Evolutionary conservation across 805 yeast species (phyloP), one percentile per base, ranked within the genome.

Genomic region (Metschnikowia dekortorum): DNA sequence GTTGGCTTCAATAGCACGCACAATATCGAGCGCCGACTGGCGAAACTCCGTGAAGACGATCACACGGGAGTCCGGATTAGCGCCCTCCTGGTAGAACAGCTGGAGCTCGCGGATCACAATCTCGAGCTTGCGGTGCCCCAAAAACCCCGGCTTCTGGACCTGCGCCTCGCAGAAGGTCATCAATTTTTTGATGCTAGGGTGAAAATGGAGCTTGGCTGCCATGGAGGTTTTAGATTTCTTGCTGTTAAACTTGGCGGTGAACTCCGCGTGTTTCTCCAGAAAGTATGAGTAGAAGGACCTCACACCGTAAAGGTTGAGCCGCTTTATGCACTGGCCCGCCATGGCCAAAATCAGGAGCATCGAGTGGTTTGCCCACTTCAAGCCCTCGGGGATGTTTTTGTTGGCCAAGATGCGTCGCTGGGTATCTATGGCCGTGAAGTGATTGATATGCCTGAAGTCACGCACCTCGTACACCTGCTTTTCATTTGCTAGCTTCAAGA

Each of bases 41-140:
- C 99, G 78, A 52, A 82, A 79, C 63, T 91, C 96, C 0, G 96
- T 87, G 65, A 94, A 94, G 0, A 94, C 77, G 39, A 94, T 95
- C 3, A 85, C 94, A 55, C 88, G 79, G 1, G 95, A 86, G 47
- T 82, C 78, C 6, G 68, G 69, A 34, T 73, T 67, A 3, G 66
- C 56, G 1, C 69, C 60, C 5, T 66, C 60, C 2, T 65, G 60
- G 53, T 84, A 83, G 59, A 89, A 91, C 1, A 66, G 68, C 3
- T 66, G 61, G 41, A 91, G 63, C 57, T 85, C 87, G 8, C 78
- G 76, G 18, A 82, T 69, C 44, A 87, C 60, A 40, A 77, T 73
- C 46, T 79, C 81, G 30, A 89, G 66, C 60, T 94, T 94, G 0
- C 88, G 86, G 69, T 92, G 97, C 3, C 92, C 73, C 49, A 78